Conservation (phyloP, 1,284 basidiomycete genomes). For the Moesziomyces globuligerus region DNA sequence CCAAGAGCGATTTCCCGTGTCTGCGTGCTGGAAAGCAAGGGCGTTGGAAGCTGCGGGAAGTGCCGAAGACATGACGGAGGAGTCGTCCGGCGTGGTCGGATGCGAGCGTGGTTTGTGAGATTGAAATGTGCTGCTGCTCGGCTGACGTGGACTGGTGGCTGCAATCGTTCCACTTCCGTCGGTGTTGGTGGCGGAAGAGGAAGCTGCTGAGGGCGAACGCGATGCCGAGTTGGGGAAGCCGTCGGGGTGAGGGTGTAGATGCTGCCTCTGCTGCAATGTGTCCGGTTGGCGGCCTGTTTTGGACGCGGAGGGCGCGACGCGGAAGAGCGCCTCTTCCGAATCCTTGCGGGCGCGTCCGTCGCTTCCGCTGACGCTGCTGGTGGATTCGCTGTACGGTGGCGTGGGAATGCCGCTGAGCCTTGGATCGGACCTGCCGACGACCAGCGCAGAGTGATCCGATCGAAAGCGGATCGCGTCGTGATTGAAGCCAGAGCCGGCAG, state of each 20-base stretch:
- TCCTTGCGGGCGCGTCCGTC: conserved; percentile 27
- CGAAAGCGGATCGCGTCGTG: conserved; percentile 18
- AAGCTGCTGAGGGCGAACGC: conserved; percentile 33
- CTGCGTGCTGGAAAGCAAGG: not conserved
- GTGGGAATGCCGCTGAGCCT: conserved; percentile 28
- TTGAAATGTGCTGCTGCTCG: conserved; percentile 11
- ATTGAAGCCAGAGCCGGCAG: not conserved
- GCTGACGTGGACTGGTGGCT: conserved; percentile 21
- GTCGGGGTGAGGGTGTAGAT: conserved; percentile 1
- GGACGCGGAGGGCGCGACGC: too few relatives aligned
- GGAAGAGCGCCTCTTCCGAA: conserved; percentile 11
- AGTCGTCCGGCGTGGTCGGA: not conserved
- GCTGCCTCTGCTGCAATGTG: too few relatives aligned
- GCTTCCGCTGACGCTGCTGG: conserved; percentile 36
- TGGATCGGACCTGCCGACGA: not conserved
- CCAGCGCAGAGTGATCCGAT: not conserved
- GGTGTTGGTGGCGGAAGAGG: conserved; percentile 27
- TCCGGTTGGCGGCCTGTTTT: too few relatives aligned
- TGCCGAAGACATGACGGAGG: conserved; percentile 2
- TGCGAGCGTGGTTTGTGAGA: not conserved
- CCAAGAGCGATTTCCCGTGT: not conserved
- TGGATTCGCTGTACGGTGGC: conserved; percentile 42
- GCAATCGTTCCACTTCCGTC: conserved; percentile 40
- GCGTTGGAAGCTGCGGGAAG: not conserved
- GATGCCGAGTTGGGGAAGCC: not conserved